phyloP scores from a whole-genome alignment of 805 yeast genomes.

The Schwanniomyces pseudopolymorphus region DNA sequence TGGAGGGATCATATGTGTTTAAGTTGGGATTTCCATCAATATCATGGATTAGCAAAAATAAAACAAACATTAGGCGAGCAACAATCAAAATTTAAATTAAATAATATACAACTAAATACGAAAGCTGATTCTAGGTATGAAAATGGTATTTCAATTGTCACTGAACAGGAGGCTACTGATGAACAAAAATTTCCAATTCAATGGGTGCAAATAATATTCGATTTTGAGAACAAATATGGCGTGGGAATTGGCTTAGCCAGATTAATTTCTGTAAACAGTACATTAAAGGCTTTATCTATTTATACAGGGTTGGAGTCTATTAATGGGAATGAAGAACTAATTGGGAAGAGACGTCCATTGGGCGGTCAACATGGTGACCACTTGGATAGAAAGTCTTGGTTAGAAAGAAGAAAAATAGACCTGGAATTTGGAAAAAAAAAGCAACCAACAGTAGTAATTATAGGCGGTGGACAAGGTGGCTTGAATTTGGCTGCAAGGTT shows the following conservation, averaged over 20 bases:
- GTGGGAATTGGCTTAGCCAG: constrained; percentile 30
- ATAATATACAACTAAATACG: constrained; percentile 25
- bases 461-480: constrained; percentile 51
- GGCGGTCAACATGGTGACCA: constrained; percentile 43
- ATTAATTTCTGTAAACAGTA: constrained; percentile 21
- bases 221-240: constrained; percentile 30
- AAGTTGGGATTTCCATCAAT: constrained; percentile 31
- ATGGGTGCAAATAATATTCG: constrained; percentile 32
- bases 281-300: constrained; percentile 29
- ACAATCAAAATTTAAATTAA: constrained; percentile 18
- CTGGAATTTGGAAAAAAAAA: constrained; percentile 26
- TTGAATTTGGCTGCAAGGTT: constrained; percentile 42
- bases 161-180: constrained; percentile 23
- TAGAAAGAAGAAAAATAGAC: constrained; percentile 31
- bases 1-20: constrained; percentile 41
- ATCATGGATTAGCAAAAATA: constrained; percentile 27
- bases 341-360: constrained; percentile 28
- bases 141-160: constrained; percentile 24
- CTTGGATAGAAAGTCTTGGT: constrained; percentile 36
- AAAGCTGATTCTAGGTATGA: constrained; percentile 26
- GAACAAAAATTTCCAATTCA: constrained; percentile 27
- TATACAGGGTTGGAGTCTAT: constrained; percentile 35
- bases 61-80: constrained; percentile 10
- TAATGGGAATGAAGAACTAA: constrained; percentile 27
- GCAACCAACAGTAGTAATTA: constrained; percentile 43